Conservation (phyloP, 495 filamentous ascomycete genomes). For the Penicillium desertorum region DNA sequence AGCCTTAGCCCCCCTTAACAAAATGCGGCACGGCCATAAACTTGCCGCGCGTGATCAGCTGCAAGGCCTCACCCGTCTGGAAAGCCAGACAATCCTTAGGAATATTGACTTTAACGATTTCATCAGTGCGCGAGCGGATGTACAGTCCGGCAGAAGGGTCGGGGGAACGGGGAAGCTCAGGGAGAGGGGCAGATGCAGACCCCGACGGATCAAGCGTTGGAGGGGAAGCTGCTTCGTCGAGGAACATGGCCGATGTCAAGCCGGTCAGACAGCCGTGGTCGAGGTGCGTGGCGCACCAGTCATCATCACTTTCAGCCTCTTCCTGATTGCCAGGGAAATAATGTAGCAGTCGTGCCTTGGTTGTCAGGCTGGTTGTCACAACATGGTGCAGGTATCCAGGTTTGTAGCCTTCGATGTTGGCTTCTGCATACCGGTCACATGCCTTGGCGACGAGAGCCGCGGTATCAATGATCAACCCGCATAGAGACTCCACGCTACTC, state of each 20-base stretch:
- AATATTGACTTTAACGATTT: slow-evolving; percentile 82
- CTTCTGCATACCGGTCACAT: slow-evolving; percentile 82
- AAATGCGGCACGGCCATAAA: slow-evolving; percentile 97
- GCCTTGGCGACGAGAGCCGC: slow-evolving; percentile 82
- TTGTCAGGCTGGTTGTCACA: slow-evolving; percentile 79
- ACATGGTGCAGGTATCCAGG: slow-evolving; percentile 79
- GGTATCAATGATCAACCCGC: slow-evolving; percentile 80
- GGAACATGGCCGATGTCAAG: slow-evolving; percentile 92
- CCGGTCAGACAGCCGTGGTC: slow-evolving; percentile 94
- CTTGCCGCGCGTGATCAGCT: slow-evolving; percentile 81
- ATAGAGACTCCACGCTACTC: slow-evolving; percentile 69
- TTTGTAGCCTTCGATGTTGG: slow-evolving; percentile 72
- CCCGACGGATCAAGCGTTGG: slow-evolving; percentile 31
- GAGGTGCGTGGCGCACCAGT: slow-evolving; percentile 95
- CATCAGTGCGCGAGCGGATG: slow-evolving; percentile 78
- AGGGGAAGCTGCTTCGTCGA: slow-evolving; percentile 69
- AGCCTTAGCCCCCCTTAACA: slow-evolving; percentile 67
- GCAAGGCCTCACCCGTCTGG: slow-evolving; percentile 90
- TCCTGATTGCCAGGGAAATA: slow-evolving; percentile 64
- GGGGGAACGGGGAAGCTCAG: slow-evolving; percentile 69
- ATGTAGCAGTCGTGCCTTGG: slow-evolving; percentile 89
- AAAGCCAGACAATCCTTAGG: slow-evolving; percentile 90
- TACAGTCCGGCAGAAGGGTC: slow-evolving; percentile 86
- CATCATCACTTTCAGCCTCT: slow-evolving; percentile 60
- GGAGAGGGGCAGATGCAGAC: slow-evolving; percentile 38